phyloP scores from a whole-genome alignment of 2,329 filamentous ascomycete genomes.

The Pestalotiopsis sp. region DNA sequence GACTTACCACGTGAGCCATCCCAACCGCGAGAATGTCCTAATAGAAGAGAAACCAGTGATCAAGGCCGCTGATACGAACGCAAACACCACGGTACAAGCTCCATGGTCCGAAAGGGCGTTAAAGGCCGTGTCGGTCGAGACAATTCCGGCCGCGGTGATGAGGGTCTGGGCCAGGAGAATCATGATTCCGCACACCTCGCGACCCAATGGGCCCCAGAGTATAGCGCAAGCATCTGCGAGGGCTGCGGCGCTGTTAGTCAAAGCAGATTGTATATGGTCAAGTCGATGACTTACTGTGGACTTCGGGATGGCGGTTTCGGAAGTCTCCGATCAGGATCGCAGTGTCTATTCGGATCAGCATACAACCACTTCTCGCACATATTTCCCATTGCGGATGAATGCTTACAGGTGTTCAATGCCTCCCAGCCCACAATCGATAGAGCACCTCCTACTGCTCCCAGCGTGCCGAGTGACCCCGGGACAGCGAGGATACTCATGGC shows the following conservation, averaged over 20 bases:
- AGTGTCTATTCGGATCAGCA: constrained; percentile 20
- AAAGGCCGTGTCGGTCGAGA: constrained; percentile 23
- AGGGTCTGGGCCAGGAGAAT: constrained; percentile 28
- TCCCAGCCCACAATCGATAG: constrained; percentile 26
- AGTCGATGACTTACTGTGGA: constrained; percentile 19
- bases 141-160: constrained; percentile 24
- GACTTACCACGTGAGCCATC: constrained; percentile 37
- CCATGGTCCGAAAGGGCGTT: constrained; percentile 30
- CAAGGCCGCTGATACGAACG: constrained; percentile 25
- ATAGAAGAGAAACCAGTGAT: constrained; percentile 25
- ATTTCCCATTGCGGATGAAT: neutral
- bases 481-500: constrained; percentile 28
- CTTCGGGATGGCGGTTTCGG: constrained; percentile 27
- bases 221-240: constrained; percentile 27
- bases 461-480: constrained; percentile 18
- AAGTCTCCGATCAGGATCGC: constrained; percentile 27
- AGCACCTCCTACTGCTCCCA: constrained; percentile 37
- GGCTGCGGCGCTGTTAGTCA: constrained; percentile 15
- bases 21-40: constrained; percentile 20
- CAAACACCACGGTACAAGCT: constrained; percentile 27
- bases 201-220: constrained; percentile 26
- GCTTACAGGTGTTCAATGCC: constrained; percentile 32
- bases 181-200: constrained; percentile 26
- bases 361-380: neutral
- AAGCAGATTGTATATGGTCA: too few relatives aligned